Base-by-base conservation (phyloP, 2,329 filamentous ascomycete species). In the Sarocladium oryzae region DNA sequence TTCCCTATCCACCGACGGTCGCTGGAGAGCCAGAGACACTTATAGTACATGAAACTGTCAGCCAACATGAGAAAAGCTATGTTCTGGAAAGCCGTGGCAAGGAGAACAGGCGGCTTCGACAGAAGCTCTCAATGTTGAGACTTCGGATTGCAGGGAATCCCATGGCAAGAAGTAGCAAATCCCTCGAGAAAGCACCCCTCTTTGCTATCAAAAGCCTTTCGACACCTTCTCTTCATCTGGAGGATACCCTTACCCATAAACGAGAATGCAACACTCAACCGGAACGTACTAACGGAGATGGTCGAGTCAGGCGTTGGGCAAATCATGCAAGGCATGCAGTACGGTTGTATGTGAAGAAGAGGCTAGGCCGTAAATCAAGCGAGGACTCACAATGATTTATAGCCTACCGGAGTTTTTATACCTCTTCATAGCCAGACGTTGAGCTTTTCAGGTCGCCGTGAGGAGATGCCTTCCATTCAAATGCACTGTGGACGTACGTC, bases 291-390 rank as follows among this genome's bases (percentile, higher is more conserved):
- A 60, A 56, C 50, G 56, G 55, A 48, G 58, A 54, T 11, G 57
- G 57, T 5, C 60, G 63, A 26, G 57, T 70, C 28, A 63, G 58
- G 52, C 60, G 59, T 33, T 70, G 68, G 68, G 65, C 65, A 20
- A 59, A 54, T 48, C 61, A 62, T 41, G 66, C 64, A 21, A 68
- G 60, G 43, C 58, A 58, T 35, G 62, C 59, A 28, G 60, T 70
- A 28, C 64, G 62, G 16, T 61, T 57, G 21, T 68, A 63, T 49
- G 56, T 70, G 48, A 63, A 58, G 51, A 63, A 57, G 36, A 65
- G 61, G 26, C 57, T 66, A 50, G 61, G 64, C 54, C 61, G 68
- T 53, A 45, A 56, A n/a, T 33, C 24, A 11, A n/a, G n/a, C 28
- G 15, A 32, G 10, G 15, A 21, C 16, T 33, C 28, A 26, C 43